Evolutionary conservation across 306 rosid species (phyloP).

Genomic region (Rosa multiflora): DNA sequence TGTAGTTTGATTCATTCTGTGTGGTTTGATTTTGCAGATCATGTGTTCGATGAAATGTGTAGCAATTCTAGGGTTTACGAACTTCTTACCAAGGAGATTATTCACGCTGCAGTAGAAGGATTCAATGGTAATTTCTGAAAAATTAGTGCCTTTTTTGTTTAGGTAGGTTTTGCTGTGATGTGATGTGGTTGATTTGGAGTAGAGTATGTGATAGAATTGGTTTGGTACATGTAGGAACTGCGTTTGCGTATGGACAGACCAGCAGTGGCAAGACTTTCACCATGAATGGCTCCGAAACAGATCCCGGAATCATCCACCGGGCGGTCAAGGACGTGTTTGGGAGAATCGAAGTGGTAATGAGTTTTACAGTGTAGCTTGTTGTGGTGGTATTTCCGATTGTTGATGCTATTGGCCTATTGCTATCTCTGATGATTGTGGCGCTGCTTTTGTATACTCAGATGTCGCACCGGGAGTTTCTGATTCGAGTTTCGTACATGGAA

Average conservation of each 20-base stretch:
- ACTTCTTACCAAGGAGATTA: constrained; percentile 78
- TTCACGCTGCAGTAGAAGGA: constrained; percentile 86
- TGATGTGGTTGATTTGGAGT: not conserved
- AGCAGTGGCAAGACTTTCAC: constrained; percentile 99
- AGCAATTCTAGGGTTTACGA: constrained; percentile 68
- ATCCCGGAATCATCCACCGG: constrained; percentile 78
- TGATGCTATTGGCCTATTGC: constrained; percentile 1
- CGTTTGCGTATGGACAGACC: constrained; percentile 97
- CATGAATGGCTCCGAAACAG: constrained; percentile 83
- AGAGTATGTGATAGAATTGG: not conserved
- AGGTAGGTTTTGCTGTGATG: not conserved
- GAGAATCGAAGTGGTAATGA: constrained; percentile 62
- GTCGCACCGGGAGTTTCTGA: constrained; percentile 79
- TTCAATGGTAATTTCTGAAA: constrained; percentile 57
- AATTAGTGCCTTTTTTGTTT: not conserved
- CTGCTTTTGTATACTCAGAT: constrained; percentile 36
- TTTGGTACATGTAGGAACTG: constrained; percentile 62
- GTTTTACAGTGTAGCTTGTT: not conserved
- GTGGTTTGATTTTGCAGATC: constrained; percentile 49
- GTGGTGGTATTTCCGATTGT: constrained; percentile 1
- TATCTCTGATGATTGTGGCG: constrained; percentile 15
- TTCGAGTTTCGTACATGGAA: constrained; percentile 93
- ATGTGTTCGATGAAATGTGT: constrained; percentile 71
- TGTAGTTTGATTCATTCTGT: not conserved
- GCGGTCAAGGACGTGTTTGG: constrained; percentile 77